These are phyloP conservation scores for Nymphaea colorata DNA, from an alignment of 164 flowering plant species.

Conservation along the genomic window DNA sequence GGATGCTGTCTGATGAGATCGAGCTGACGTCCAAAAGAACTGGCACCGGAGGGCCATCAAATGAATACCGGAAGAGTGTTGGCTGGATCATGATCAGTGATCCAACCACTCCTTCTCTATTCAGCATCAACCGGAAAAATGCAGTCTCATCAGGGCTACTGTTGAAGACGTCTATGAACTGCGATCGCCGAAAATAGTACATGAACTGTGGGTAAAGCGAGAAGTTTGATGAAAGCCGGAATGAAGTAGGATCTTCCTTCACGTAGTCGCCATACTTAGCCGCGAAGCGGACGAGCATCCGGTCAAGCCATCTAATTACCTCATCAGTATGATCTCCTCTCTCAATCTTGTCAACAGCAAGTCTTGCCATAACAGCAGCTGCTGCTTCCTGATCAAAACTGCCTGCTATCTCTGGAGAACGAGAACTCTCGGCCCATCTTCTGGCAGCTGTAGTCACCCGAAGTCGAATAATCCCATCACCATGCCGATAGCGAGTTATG, in stretches of 20 bases:
- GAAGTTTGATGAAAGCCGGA: slow-evolving; percentile 67
- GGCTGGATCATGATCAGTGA: slow-evolving; percentile 88
- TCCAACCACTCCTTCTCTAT: slow-evolving; percentile 73
- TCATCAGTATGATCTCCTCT: slow-evolving; percentile 33
- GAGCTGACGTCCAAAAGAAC: slow-evolving; percentile 77
- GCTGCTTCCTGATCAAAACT: slow-evolving; percentile 99
- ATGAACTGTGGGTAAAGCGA: slow-evolving; percentile 87
- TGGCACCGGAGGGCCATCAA: slow-evolving; percentile 81
- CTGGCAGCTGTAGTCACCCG: slow-evolving; percentile 89
- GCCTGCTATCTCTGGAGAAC: slow-evolving; percentile 59
- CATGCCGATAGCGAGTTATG: slow-evolving; percentile 55
- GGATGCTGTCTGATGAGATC: slow-evolving; percentile 62
- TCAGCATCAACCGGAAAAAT: slow-evolving; percentile 58
- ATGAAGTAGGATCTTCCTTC: slow-evolving; percentile 77
- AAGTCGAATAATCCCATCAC: slow-evolving; percentile 46
- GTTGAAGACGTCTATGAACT: slow-evolving; percentile 80
- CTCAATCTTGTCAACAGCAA: slow-evolving; percentile 61
- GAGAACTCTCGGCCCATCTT: slow-evolving; percentile 56
- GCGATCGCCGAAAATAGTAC: slow-evolving; percentile 85
- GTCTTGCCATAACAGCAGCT: slow-evolving; percentile 81
- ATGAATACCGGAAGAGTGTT: slow-evolving; percentile 68
- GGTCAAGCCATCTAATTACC: slow-evolving; percentile 84
- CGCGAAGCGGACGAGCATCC: slow-evolving; percentile 45
- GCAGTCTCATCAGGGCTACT: slow-evolving; percentile 87
- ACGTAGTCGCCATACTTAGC: slow-evolving; percentile 86